Evolutionary conservation across 2,329 filamentous ascomycete genomes (phyloP), one percentile per base, ranked within the genome.

Genomic region (Beauveria asiatica): DNA sequence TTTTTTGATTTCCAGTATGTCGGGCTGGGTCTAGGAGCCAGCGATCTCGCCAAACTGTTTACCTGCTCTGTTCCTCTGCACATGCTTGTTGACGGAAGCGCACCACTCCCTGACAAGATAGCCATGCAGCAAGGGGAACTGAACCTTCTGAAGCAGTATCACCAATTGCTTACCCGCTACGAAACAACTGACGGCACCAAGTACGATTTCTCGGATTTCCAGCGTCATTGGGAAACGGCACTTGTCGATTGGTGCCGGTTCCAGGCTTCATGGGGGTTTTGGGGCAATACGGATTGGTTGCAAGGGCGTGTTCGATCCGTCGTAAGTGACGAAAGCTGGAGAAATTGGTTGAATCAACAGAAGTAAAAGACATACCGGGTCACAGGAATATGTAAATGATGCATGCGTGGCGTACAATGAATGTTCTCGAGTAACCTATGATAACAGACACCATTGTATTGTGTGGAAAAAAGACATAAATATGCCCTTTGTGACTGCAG

Each of bases 1-100:
- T 85, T 89, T 63, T 88, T 84, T 65, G 86, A 89, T 67, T 89
- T 89, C 60, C 86, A 89, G 65, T 89, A 89, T 64, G 79, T 82
- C 0, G 86, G 86, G 0, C 70, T 87, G 0, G 85, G 86, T 0
- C 68, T 88, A 0, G 85, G 86, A 0, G 84, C 83, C 0, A 85
- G 84, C 64, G 86, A 89, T 67, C 72, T 88, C 0, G 85, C 84
- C 2, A 88, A 88, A 67, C 69, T 88, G 0, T 86, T 87, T 62
- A 88, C 85, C 0, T 87, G 84, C 68, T 87, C 85, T 2, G 77
- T 88, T 0, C 83, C 84, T 0, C 42, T 82, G 7, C 63, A 71
- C 2, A 78, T 86, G 75, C 75, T 88, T 0, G 72, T 74, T 0
- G 66, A 64, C 5, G 52, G 57, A 37, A 42, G 23, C 2, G 62